Conservation (phyloP, 805 yeast genomes). For the Kregervanrija fluxuum region DNA sequence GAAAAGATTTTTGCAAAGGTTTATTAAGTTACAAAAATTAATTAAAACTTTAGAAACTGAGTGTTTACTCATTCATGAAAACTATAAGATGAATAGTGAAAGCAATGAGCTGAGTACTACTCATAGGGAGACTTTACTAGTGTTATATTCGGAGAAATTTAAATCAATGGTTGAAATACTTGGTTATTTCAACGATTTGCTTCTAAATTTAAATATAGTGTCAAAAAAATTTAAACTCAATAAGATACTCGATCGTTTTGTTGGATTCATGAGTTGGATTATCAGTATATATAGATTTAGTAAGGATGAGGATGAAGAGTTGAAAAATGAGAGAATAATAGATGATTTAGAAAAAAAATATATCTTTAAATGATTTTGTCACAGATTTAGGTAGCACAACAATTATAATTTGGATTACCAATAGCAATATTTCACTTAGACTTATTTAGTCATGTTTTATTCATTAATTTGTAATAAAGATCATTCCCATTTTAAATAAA, state of each 20-base stretch:
- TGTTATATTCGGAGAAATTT: slow-evolving; percentile 20
- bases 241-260: slow-evolving; percentile 11
- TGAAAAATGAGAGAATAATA: slow-evolving; percentile 5
- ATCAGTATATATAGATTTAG: slow-evolving; percentile 23
- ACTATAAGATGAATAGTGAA: slow-evolving; percentile 3
- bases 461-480: no score
- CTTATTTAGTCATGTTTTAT: no score
- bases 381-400: no score
- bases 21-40: slow-evolving; percentile 19
- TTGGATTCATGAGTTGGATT: slow-evolving; percentile 25
- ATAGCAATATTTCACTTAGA: no score
- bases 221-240: slow-evolving; percentile 18
- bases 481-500: no score
- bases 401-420: no score
- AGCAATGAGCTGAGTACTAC: slow-evolving; percentile 1
- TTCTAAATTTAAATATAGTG: slow-evolving; percentile 22
- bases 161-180: slow-evolving; percentile 21
- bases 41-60: slow-evolving; percentile 18
- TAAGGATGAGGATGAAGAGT: slow-evolving; percentile 20
- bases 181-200: slow-evolving; percentile 25
- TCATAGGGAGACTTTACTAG: slow-evolving; percentile 12
- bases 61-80: slow-evolving; percentile 9
- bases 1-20: slow-evolving; percentile 16
- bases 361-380: no score
- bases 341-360: no score